phyloP scores from a whole-genome alignment of 345 rosid species.

The Ceriops zippeliana region DNA sequence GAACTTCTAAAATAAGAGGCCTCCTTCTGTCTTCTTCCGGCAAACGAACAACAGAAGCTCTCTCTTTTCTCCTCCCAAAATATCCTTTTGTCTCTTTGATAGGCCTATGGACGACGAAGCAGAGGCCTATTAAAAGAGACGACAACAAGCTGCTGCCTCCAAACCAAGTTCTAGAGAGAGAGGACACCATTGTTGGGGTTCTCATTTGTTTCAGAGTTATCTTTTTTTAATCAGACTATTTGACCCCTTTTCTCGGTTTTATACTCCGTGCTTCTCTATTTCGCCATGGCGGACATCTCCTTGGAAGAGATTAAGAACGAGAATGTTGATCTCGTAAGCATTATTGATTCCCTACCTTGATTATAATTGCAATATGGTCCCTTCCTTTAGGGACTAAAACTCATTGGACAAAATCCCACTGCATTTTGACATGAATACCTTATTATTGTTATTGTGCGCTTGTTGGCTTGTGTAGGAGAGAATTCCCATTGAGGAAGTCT shows the following conservation, averaged over 20 bases:
- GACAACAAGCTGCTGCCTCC: background rate
- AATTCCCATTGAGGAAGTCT: conserved; percentile 77
- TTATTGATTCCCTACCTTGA: background rate
- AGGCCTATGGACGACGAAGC: background rate
- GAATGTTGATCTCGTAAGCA: conserved; percentile 72
- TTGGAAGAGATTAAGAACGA: conserved; percentile 76
- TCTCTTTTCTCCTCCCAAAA: background rate
- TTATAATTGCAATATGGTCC: background rate
- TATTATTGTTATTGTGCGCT: background rate
- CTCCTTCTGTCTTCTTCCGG: background rate
- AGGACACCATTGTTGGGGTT: background rate
- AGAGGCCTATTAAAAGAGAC: conserved; percentile 15
- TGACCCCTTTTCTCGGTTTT: background rate
- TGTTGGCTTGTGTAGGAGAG: conserved; percentile 46
- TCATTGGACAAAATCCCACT: background rate
- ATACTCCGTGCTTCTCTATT: background rate
- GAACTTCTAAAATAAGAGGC: background rate
- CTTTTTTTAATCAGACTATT: conserved; percentile 9
- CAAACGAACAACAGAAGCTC: background rate
- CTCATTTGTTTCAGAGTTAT: background rate
- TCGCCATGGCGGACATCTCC: conserved; percentile 51
- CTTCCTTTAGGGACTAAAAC: background rate
- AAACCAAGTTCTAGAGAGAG: background rate
- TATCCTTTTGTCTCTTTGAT: conserved; percentile 1
- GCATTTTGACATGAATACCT: background rate